These are phyloP conservation scores for Amauroascus verrucosus DNA, from an alignment of 2,329 filamentous ascomycete species.

Conservation along the genomic window DNA sequence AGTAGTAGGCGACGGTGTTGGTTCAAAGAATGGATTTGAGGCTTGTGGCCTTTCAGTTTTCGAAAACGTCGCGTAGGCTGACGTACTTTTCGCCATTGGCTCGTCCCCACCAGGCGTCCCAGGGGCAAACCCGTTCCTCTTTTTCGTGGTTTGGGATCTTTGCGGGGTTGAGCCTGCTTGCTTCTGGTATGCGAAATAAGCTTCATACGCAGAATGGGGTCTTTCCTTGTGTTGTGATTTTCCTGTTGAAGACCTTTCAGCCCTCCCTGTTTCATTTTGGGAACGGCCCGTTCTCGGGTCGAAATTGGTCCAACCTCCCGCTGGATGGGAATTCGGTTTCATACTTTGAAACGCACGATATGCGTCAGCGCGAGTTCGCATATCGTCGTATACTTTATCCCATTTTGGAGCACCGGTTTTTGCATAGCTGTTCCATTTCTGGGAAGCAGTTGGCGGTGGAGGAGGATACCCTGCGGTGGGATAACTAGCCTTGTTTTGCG, in stretches of 20 bases:
- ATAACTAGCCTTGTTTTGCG: slow-evolving; percentile 2
- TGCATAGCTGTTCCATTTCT: slow-evolving; percentile 34
- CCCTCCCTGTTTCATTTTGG: slow-evolving; percentile 2
- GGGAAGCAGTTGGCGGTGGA: slow-evolving; percentile 29
- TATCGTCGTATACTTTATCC: slow-evolving; percentile 31
- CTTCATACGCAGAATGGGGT: slow-evolving; percentile 34
- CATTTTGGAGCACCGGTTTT: slow-evolving; percentile 33
- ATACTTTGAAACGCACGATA: slow-evolving; percentile 39
- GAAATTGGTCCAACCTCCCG: slow-evolving; percentile 32
- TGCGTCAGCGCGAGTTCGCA: slow-evolving; percentile 35
- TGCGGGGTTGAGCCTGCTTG: slow-evolving; percentile 26
- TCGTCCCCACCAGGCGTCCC: slow-evolving; percentile 51
- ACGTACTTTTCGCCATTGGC: slow-evolving; percentile 44
- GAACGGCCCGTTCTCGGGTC: slow-evolving; percentile 30
- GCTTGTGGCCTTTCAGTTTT: slow-evolving; percentile 27
- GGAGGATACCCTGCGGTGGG: slow-evolving; percentile 16
- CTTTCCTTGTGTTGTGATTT: slow-evolving; percentile 19
- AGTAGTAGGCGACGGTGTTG: slow-evolving; percentile 29
- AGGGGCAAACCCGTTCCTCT: slow-evolving; percentile 49
- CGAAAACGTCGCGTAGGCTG: slow-evolving; percentile 37
- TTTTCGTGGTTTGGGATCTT: slow-evolving; percentile 38
- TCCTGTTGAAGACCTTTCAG: slow-evolving; percentile 12
- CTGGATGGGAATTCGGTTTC: slow-evolving; percentile 22
- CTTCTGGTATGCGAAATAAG: slow-evolving; percentile 26
- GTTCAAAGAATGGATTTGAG: slow-evolving; percentile 29